phyloP scores from a whole-genome alignment of 208 protist species.

The Leishmania aethiopica region DNA sequence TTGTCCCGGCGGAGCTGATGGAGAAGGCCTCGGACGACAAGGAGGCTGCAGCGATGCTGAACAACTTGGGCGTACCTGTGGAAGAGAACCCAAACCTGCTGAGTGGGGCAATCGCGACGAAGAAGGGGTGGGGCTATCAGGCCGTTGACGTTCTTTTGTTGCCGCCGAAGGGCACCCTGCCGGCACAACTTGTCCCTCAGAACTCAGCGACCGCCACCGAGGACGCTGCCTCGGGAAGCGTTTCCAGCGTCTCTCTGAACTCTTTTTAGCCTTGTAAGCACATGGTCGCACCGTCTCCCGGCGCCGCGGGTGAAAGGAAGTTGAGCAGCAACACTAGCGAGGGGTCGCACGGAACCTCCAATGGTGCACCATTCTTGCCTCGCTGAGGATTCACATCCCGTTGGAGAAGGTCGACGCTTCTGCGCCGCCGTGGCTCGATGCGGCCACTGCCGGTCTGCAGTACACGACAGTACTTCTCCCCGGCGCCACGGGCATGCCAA shows the following conservation, averaged over 20 bases:
- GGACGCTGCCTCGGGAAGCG: too few species aligned
- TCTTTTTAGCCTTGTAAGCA: background rate
- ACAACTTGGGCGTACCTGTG: slow-evolving; percentile 20
- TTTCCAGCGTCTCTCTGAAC: background rate
- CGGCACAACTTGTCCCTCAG: background rate
- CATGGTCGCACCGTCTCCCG: too few species aligned
- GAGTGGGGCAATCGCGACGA: slow-evolving; percentile 19
- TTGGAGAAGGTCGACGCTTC: background rate
- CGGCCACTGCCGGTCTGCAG: slow-evolving; percentile 14
- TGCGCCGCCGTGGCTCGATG: slow-evolving; percentile 19
- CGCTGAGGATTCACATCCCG: slow-evolving; percentile 4
- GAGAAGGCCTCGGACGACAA: slow-evolving; percentile 28
- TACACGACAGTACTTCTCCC: background rate
- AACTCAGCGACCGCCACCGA: background rate
- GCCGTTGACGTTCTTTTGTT: slow-evolving; percentile 15
- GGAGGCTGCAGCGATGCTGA: slow-evolving; percentile 28
- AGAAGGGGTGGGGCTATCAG: slow-evolving; percentile 32
- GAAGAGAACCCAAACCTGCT: slow-evolving; percentile 22
- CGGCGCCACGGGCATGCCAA: background rate
- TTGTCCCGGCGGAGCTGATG: slow-evolving; percentile 22
- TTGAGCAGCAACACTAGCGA: background rate
- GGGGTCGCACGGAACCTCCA: too few species aligned
- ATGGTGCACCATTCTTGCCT: background rate
- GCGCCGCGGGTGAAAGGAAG: background rate
- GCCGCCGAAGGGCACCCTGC: background rate